Conservation (phyloP, 441 rosid genomes). For the Rhodomyrtus psidioides region DNA sequence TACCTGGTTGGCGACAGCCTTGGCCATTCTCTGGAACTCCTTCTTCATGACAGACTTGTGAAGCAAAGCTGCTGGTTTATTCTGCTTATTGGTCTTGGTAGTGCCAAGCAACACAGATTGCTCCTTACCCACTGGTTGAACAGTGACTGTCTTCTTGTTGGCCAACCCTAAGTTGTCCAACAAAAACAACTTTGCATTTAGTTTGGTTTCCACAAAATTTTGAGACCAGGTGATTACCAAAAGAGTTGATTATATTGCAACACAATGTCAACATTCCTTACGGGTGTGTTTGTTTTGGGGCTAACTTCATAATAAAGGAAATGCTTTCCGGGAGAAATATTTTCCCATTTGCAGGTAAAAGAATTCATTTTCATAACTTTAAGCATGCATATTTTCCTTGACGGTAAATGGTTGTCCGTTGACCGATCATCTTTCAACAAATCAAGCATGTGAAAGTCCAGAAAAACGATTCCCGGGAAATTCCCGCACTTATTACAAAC, state of each 20-base stretch:
- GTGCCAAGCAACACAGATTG: conserved; percentile 11
- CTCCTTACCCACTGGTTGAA: conserved; percentile 8
- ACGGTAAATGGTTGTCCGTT: not conserved
- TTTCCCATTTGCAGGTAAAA: not conserved
- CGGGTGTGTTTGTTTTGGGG: not conserved
- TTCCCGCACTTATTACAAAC: too few species aligned
- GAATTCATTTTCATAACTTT: not conserved
- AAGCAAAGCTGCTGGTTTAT: conserved; percentile 9
- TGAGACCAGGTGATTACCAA: not conserved
- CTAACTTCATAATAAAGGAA: too few species aligned
- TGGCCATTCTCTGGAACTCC: conserved; percentile 15
- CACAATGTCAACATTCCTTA: not conserved
- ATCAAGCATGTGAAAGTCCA: not conserved
- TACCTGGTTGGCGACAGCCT: conserved; percentile 14
- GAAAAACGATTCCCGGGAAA: too few species aligned
- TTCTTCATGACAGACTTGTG: conserved; percentile 14
- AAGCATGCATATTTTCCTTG: not conserved
- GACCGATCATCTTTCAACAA: not conserved
- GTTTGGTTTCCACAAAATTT: not conserved
- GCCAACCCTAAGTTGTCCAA: not conserved
- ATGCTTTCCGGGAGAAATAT: too few species aligned
- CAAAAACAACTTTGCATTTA: not conserved
- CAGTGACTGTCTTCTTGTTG: conserved; percentile 12
- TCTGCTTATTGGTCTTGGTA: conserved; percentile 14
- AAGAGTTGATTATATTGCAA: not conserved